Conservation (phyloP, 805 yeast species). For the Myxozyma sirexii region DNA sequence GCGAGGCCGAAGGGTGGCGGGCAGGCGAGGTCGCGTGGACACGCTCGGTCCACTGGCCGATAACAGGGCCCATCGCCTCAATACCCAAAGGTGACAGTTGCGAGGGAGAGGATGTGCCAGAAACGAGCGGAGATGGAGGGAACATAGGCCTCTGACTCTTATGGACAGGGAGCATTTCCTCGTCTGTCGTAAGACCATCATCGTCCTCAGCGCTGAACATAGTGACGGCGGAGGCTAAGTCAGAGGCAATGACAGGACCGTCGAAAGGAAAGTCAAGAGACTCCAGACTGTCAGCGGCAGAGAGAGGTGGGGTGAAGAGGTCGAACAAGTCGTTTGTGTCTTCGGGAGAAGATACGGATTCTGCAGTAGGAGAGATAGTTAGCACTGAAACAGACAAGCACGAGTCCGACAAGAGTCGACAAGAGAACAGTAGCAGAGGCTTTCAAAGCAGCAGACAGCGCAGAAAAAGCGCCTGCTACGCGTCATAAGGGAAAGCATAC, state of each 20-base stretch:
- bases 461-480: not conserved
- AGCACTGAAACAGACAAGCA: not conserved
- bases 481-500: not conserved
- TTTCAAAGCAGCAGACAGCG: not conserved
- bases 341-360: conserved; percentile 22
- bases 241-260: conserved; percentile 11
- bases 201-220: conserved; percentile 12
- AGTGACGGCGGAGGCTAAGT: conserved; percentile 6
- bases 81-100: conserved; percentile 8
- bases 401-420: not conserved
- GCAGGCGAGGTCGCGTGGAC: not conserved
- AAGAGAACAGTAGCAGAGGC: too few relatives aligned
- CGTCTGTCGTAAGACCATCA: conserved; percentile 21
- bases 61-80: conserved; percentile 16
- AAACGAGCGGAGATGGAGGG: not conserved
- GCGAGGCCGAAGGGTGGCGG: conserved; percentile 5
- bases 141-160: not conserved
- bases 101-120: not conserved
- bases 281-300: conserved; percentile 7
- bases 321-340: conserved; percentile 23
- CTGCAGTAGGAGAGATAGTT: not conserved
- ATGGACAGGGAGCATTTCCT: conserved; percentile 11
- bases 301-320: conserved; percentile 24
- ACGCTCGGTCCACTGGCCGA: conserved; percentile 22
- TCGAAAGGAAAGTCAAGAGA: conserved; percentile 12